These are phyloP conservation scores for Coemansia sp. DNA, from an alignment of 192 early-diverging fungal species.

Conservation along the genomic window DNA sequence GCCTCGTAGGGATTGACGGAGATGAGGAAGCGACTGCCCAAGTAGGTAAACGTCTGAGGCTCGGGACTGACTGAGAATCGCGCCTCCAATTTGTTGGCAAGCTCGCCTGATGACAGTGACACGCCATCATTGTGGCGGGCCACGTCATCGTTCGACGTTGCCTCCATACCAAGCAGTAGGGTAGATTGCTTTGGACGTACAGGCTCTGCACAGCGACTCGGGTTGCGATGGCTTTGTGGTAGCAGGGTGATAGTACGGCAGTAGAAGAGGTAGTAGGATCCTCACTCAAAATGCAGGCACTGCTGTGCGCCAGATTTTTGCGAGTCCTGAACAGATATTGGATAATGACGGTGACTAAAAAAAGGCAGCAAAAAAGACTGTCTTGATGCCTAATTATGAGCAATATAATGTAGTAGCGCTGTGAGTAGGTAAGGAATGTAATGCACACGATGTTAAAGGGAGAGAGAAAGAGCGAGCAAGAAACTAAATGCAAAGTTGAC, in stretches of 20 bases:
- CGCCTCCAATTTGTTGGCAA: conserved; percentile 60
- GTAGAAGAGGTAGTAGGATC: neutral
- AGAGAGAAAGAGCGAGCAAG: neutral
- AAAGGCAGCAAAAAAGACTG: neutral
- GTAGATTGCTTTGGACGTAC: neutral
- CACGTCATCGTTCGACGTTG: conserved; percentile 45
- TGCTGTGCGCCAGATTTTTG: neutral
- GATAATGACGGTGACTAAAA: neutral
- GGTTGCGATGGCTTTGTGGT: neutral
- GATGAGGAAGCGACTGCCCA: conserved; percentile 71
- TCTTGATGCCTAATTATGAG: neutral
- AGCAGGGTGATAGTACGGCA: neutral
- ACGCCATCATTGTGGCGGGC: conserved; percentile 57
- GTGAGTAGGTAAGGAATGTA: neutral
- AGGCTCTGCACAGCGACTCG: neutral
- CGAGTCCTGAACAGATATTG: neutral
- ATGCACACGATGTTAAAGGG: neutral
- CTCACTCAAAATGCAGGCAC: neutral
- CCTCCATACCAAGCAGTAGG: conserved; percentile 28
- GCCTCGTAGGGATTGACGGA: conserved; percentile 71
- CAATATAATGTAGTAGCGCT: neutral
- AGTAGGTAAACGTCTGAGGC: conserved; percentile 66
- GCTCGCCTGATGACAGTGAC: conserved; percentile 42
- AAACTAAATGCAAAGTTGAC: neutral
- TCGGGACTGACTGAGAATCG: conserved; percentile 49